Base-by-base conservation (phyloP, 2,329 filamentous ascomycete genomes). In the Clarireedia homoeocarpa region DNA sequence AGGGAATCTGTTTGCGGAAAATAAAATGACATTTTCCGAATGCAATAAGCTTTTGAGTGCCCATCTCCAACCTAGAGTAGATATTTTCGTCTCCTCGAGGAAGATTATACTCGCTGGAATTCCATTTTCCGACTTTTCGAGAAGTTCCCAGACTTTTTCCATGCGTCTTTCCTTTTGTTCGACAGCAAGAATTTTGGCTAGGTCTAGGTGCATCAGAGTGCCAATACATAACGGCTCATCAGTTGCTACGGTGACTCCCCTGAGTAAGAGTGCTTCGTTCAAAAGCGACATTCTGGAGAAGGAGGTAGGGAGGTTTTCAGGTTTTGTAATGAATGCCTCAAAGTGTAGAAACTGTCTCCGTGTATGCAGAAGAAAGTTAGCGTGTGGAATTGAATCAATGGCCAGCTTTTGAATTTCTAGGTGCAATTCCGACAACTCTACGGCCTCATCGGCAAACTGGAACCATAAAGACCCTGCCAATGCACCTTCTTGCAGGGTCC, bases 401-500 rank as follows among this genome's bases (percentile, higher is more conserved):
- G 20, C 20, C 4, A 23, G 17, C 20, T 26, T 14, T 24, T 10
- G 6, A 46, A 46, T 17, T 12, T 46, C 20, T 20, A 46, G 12
- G 23, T 23, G 42, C 2, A 46, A 23, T 6, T 24, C 42, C 10
- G 12, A 26, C 17, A 46, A 24, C 23, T 6, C 17, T 46, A 46
- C 7, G 23, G 42, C 42, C 23, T 46, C 59, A 55, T 72, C 70
- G 1, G 62, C 57, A 51, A 72, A 71, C 50, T 70, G 66, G 12
- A 73, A 65, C 24, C 65, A 69, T 2, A 72, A 59, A 15, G 60
- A 65, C n/a, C 61, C 60, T 0, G 66, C 63, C 1, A 72, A 62
- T 3, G 65, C 65, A 17, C 68, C 72, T 63, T 73, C 72, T 66
- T 74, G 72, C 14, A 74, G 63, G 0, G 72, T 74, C 73, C 72